Conservation (phyloP, 129 eudicot species). For the Helianthus tuberosus region DNA sequence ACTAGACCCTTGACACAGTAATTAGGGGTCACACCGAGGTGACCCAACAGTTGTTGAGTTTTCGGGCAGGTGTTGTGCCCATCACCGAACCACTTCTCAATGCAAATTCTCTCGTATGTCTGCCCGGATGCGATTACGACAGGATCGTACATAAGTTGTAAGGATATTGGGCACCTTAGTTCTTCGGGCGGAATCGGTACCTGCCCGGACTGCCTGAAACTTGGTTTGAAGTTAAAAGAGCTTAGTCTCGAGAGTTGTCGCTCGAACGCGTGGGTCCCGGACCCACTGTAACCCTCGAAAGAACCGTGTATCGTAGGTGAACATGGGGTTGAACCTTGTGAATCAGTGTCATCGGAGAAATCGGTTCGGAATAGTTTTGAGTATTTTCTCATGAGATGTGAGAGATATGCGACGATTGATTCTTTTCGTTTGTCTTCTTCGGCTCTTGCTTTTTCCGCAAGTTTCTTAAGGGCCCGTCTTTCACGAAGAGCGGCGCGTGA, state of each 20-base stretch:
- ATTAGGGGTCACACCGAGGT: constrained; percentile 88
- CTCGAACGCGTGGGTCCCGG: constrained; percentile 67
- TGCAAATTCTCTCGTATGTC: constrained; percentile 91
- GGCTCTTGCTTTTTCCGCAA: constrained; percentile 76
- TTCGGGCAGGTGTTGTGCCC: constrained; percentile 99
- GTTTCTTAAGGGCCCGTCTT: constrained; percentile 83
- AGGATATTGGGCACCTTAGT: constrained; percentile 91
- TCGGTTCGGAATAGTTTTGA: constrained; percentile 86
- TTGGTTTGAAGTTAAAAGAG: constrained; percentile 84
- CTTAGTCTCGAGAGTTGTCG: constrained; percentile 75
- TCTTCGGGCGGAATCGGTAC: constrained; percentile 90
- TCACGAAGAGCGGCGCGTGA: constrained; percentile 92
- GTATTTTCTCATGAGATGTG: constrained; percentile 83
- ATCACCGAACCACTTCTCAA: constrained; percentile 94
- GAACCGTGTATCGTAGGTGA: constrained; percentile 90
- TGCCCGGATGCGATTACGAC: constrained; percentile 98
- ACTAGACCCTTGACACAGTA: constrained; percentile 96
- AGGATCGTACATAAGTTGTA: constrained; percentile 97
- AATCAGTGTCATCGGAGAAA: constrained; percentile 86
- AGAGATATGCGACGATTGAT: constrained; percentile 82
- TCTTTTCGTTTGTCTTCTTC: constrained; percentile 98
- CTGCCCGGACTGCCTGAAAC: constrained; percentile 73
- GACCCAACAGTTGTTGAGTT: constrained; percentile 84
- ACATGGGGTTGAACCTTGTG: constrained; percentile 98
- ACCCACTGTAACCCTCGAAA: constrained; percentile 59